Evolutionary conservation across 441 rosid species (phyloP).

Genomic region (Gossypium davidsonii): DNA sequence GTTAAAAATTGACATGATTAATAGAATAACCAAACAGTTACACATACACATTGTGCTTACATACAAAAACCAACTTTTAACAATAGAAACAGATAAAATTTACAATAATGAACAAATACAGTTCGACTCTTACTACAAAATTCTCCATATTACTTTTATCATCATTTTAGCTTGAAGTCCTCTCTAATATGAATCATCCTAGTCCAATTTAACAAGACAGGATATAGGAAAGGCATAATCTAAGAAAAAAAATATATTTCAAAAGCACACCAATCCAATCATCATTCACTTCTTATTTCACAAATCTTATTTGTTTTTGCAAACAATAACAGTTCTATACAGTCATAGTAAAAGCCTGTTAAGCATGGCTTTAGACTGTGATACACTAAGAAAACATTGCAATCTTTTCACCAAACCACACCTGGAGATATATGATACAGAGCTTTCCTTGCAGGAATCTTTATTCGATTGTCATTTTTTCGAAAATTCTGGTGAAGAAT

Average conservation of each 20-base stretch:
- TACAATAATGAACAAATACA: no score
- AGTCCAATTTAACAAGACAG: not conserved
- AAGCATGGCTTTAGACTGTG: not conserved
- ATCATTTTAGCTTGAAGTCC: not conserved
- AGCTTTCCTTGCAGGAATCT: not conserved
- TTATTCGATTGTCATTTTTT: not conserved
- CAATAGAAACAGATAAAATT: no score
- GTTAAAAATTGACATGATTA: no score
- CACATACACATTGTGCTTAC: no score
- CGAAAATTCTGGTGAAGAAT: not conserved
- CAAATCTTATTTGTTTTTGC: not conserved
- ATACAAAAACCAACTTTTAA: no score
- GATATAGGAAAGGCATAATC: not conserved
- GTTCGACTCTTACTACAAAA: no score
- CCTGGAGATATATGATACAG: slow-evolving; percentile 17
- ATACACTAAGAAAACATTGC: not conserved
- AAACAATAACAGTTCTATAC: not conserved
- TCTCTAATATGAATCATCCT: no score
- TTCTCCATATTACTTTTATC: no score
- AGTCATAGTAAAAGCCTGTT: not conserved
- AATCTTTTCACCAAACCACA: slow-evolving; percentile 22
- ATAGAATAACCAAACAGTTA: no score
- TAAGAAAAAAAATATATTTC: not conserved
- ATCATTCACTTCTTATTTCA: slow-evolving; percentile 1
- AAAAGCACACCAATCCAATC: slow-evolving; percentile 9